phyloP scores from a whole-genome alignment of 768 basidiomycete genomes.

The Ramaria rubella region DNA sequence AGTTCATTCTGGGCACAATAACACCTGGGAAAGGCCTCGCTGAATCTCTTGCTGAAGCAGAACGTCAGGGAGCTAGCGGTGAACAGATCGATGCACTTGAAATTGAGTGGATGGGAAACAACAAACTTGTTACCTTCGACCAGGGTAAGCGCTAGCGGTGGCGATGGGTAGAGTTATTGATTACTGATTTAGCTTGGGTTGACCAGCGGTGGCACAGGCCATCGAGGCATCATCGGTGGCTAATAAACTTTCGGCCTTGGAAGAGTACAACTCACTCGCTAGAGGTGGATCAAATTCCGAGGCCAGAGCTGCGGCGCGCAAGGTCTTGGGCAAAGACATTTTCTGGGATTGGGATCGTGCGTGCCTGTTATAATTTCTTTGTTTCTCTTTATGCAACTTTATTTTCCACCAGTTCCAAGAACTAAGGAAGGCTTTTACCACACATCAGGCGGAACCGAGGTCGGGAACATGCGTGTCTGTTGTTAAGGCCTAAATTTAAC shows the following conservation, averaged over 20 bases:
- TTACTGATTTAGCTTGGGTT: neutral
- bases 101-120: constrained; percentile 60
- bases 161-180: neutral
- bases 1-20: constrained; percentile 35
- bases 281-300: constrained; percentile 65
- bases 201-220: constrained; percentile 53
- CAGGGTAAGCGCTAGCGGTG: constrained; percentile 49
- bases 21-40: constrained; percentile 45
- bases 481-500: neutral
- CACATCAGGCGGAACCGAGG: constrained; percentile 73
- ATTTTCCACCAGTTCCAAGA: constrained; percentile 52
- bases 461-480: neutral
- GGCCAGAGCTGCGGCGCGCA: constrained; percentile 64
- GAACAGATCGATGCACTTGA: constrained; percentile 69
- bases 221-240: constrained; percentile 42
- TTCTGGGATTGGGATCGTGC: constrained; percentile 86
- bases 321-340: constrained; percentile 63
- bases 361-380: constrained; percentile 24
- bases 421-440: constrained; percentile 92
- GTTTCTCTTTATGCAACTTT: neutral
- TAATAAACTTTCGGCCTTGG: constrained; percentile 50
- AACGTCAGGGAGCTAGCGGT: constrained; percentile 54
- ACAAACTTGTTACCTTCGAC: constrained; percentile 76
- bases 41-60: constrained; percentile 63
- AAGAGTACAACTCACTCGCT: constrained; percentile 52